A percentile compares a stretch with the other conserved stretches of the same genome.
phyloP scores from a whole-genome alignment of 345 rosid genomes.

The Abelmoschus esculentus region DNA sequence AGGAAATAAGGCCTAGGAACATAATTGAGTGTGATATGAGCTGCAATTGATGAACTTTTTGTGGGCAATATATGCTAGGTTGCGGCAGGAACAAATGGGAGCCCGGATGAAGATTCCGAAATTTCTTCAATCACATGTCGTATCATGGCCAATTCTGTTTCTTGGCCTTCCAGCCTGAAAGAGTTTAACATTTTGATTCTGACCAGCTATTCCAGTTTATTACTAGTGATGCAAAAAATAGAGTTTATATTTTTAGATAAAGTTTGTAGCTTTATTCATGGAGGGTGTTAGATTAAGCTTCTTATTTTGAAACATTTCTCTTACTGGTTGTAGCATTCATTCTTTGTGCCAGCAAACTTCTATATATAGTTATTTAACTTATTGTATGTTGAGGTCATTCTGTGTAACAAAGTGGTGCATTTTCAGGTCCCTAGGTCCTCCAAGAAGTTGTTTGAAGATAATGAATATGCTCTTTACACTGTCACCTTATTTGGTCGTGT shows the following conservation, averaged over 20 bases:
- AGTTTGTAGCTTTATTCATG: background rate
- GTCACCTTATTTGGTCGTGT: constrained; percentile 76
- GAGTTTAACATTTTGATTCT: background rate
- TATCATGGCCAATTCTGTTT: background rate
- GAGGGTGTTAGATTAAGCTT: background rate
- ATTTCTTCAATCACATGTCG: background rate
- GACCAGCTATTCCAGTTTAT: background rate
- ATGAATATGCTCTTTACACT: constrained; percentile 93
- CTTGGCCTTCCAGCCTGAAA: background rate
- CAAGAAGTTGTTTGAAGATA: constrained; percentile 86
- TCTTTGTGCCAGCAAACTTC: background rate
- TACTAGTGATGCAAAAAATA: background rate
- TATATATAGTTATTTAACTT: background rate
- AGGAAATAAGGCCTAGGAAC: background rate
- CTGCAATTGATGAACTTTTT: background rate
- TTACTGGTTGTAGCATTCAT: background rate
- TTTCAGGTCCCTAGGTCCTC: constrained; percentile 95
- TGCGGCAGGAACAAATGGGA: background rate
- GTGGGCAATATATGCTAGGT: background rate
- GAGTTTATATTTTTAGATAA: background rate
- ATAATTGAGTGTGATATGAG: background rate
- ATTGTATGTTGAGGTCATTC: background rate
- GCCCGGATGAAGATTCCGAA: background rate
- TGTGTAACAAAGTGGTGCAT: background rate
- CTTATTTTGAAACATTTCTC: background rate